Conservation (phyloP, 352 stramenopile genomes). For the Phytophthora colocasiae region DNA sequence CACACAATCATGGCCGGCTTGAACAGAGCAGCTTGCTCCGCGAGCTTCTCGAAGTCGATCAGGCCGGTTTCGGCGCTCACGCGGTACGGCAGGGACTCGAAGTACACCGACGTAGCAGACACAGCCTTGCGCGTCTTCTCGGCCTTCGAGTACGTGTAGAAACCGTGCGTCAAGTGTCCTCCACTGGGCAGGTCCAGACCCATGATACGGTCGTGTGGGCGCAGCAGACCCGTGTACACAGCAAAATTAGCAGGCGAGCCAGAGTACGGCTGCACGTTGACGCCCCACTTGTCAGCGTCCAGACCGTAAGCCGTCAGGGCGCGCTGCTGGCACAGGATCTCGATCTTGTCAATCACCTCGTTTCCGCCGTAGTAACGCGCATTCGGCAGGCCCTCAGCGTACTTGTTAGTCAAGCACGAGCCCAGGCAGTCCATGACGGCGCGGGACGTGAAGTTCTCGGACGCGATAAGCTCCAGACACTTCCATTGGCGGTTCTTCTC, state of each 20-base stretch:
- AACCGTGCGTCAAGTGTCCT: conserved; percentile 99
- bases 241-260: conserved; percentile 99
- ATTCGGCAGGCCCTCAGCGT: conserved; percentile 96
- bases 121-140: conserved; percentile 97
- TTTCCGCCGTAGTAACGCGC: conserved; percentile 99
- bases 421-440: conserved; percentile 99
- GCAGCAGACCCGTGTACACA: conserved; percentile 98
- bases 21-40: conserved; percentile 95
- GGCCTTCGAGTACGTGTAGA: conserved; percentile 98
- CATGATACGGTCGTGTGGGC: conserved; percentile 99
- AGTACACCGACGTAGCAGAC: conserved; percentile 99
- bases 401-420: conserved; percentile 99
- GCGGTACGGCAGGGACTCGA: conserved; percentile 98
- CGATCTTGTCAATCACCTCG: conserved; percentile 97
- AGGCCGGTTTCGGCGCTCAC: conserved; percentile 95
- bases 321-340: conserved; percentile 95
- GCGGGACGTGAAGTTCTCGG: conserved; percentile 99
- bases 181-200: conserved; percentile 98
- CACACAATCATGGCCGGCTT: conserved; percentile 98
- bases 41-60: conserved; percentile 98
- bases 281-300: conserved; percentile 95
- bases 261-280: conserved; percentile 99
- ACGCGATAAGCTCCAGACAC: conserved; percentile 98
- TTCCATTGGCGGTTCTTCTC: conserved; percentile 99
- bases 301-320: conserved; percentile 95